These are phyloP conservation scores for Cicer arietinum DNA, from an alignment of 306 rosid species.

Conservation along the genomic window DNA sequence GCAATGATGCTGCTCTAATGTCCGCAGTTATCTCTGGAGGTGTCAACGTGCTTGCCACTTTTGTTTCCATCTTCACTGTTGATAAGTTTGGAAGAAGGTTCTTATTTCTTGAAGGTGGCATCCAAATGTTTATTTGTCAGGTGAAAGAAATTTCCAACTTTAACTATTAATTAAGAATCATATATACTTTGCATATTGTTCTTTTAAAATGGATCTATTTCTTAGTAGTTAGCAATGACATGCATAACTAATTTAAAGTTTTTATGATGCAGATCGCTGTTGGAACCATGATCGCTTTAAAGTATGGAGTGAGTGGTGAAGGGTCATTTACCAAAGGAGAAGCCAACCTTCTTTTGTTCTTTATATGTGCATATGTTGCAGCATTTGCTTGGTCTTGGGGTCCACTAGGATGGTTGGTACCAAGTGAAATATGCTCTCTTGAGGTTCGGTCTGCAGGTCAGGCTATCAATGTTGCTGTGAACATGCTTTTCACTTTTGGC, in stretches of 20 bases:
- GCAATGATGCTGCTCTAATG: constrained; percentile 34
- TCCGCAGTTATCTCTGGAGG: constrained; percentile 38
- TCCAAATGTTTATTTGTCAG: constrained; percentile 42
- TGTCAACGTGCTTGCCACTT: constrained; percentile 32
- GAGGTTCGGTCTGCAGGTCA: constrained; percentile 66
- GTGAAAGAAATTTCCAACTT: not conserved
- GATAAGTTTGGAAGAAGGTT: constrained; percentile 33
- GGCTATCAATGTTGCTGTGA: constrained; percentile 55
- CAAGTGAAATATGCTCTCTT: constrained; percentile 67
- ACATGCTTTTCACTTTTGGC: constrained; percentile 57
- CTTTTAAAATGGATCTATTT: not conserved
- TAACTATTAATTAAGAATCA: not conserved
- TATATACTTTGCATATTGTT: not conserved
- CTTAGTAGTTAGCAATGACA: not conserved
- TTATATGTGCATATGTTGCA: constrained; percentile 64
- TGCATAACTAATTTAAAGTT: not conserved
- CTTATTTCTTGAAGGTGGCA: constrained; percentile 40
- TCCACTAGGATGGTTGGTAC: constrained; percentile 74
- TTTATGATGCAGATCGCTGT: constrained; percentile 28
- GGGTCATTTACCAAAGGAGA: constrained; percentile 44
- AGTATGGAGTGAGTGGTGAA: constrained; percentile 52
- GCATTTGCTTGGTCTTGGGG: constrained; percentile 84
- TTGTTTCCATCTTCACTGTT: constrained; percentile 32
- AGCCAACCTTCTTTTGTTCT: constrained; percentile 47
- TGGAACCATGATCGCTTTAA: constrained; percentile 47